Conservation (phyloP, 83 land plant species). For the Thuja plicata region DNA sequence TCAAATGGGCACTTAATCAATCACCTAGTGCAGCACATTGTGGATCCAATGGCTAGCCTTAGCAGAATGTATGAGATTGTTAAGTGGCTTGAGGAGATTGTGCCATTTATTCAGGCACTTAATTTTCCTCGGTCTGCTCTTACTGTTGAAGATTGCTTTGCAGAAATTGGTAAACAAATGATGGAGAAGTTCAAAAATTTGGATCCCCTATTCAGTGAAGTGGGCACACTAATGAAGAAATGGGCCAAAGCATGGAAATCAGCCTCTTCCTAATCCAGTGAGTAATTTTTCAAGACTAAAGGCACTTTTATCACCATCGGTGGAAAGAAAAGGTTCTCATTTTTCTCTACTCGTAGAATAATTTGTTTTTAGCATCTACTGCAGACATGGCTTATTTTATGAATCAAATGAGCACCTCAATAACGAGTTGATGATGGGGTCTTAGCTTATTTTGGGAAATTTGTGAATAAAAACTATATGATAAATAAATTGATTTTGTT, state of each 20-base stretch:
- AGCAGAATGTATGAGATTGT: conserved; percentile 54
- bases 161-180: conserved; percentile 46
- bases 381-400: background rate
- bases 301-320: background rate
- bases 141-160: conserved; percentile 54
- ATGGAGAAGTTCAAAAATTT: no score
- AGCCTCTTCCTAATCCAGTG: background rate
- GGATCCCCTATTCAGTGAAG: conserved; percentile 39
- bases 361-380: background rate
- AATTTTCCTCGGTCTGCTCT: conserved; percentile 30
- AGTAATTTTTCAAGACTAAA: no score
- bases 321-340: background rate
- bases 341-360: background rate
- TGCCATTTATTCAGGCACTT: conserved; percentile 50
- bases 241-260: conserved; percentile 66
- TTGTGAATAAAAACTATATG: no score
- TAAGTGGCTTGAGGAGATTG: conserved; percentile 68
- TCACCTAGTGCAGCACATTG: conserved; percentile 64
- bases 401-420: no score
- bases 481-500: no score
- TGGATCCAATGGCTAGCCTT: conserved; percentile 37
- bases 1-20: conserved; percentile 46
- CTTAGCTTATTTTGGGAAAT: background rate
- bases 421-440: no score
- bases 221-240: conserved; percentile 56